These are phyloP conservation scores for Chalciporus chontae DNA, from an alignment of 768 basidiomycete species.

Conservation along the genomic window DNA sequence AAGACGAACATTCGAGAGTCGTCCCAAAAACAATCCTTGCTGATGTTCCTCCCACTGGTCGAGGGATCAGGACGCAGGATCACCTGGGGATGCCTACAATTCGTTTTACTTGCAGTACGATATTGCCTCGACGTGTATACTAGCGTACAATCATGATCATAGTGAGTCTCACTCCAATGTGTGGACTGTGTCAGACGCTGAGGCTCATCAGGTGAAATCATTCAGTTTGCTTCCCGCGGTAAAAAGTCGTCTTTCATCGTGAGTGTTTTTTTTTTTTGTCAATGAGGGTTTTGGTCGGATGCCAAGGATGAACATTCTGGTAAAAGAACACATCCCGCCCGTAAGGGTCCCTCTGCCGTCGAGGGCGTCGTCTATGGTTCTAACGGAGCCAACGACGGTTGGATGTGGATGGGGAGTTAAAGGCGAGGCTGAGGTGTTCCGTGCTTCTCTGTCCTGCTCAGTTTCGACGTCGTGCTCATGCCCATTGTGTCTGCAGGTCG, in stretches of 20 bases:
- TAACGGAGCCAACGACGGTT: conserved; percentile 34
- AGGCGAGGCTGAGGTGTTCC: conserved; percentile 82
- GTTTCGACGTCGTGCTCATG: not conserved
- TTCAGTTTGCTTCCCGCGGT: no score
- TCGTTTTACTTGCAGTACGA: not conserved
- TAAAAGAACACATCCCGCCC: conserved; percentile 78
- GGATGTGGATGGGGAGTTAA: conserved; percentile 77
- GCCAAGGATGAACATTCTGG: conserved; percentile 83
- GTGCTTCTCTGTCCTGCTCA: not conserved
- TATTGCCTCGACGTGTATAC: not conserved
- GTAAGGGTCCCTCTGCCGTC: conserved; percentile 31
- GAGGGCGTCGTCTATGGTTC: conserved; percentile 29
- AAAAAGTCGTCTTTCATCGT: conserved; percentile 10
- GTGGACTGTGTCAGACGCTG: not conserved
- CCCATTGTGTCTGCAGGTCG: conserved; percentile 2
- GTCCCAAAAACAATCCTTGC: conserved; percentile 92
- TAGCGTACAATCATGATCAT: not conserved
- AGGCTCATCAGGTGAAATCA: not conserved
- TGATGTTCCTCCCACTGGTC: conserved; percentile 85
- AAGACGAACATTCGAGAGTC: conserved; percentile 43
- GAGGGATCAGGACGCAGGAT: conserved; percentile 90
- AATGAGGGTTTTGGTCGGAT: conserved; percentile 19
- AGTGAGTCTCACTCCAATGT: conserved; percentile 9
- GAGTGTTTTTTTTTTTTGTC: conserved; percentile 25
- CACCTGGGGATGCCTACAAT: conserved; percentile 82